Evolutionary conservation across 2,329 filamentous ascomycete genomes (phyloP), one percentile per base, ranked within the genome.

Genomic region (Hypoxylon sp.): DNA sequence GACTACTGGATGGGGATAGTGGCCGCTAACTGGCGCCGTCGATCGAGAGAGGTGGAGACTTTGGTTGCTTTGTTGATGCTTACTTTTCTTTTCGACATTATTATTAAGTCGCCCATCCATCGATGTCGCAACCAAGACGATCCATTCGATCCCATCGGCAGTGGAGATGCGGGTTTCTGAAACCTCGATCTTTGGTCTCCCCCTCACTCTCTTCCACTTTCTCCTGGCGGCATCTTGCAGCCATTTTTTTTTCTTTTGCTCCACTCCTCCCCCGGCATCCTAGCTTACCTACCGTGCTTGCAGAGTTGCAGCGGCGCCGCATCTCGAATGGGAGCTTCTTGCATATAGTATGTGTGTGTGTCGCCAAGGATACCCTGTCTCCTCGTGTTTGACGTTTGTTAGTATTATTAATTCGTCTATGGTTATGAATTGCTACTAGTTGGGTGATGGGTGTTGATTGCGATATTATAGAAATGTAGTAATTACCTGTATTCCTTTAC

Each of bases 291-390:
- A 41, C 35, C 38, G 26, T 26, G 43, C 40, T 26, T 35, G 51
- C 37, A 59, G 48, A 50, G 55, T 59, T 25, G 44, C 27, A 56
- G 32, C 35, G 17, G 20, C 23, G 41, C 41, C 42, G 30, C 46
- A 55, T 55, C 44, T 52, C 51, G 46, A 52, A 52, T 16, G 36
- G 27, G 35, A 49, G 46, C 32, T 57, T 29, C n/a, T n/a, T n/a
- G n/a, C n/a, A n/a, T n/a, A n/a, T n/a, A 9, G 21, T 25, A 9
- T 9, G 16, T 47, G 34, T 21, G 36, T 49, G 42, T 36, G 31
- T 26, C 44, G 32, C 51, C 44, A 48, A 48, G 41, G 25, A 43
- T 47, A 32, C 16, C 29, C 20, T 31, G 23, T 32, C 30, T 20
- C 41, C 26, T 42, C 26, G 19, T 31, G 51, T 51, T 40, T 51